These are phyloP conservation scores for Lolium multiflorum DNA, from an alignment of 176 grass and related monocot species.

Conservation along the genomic window DNA sequence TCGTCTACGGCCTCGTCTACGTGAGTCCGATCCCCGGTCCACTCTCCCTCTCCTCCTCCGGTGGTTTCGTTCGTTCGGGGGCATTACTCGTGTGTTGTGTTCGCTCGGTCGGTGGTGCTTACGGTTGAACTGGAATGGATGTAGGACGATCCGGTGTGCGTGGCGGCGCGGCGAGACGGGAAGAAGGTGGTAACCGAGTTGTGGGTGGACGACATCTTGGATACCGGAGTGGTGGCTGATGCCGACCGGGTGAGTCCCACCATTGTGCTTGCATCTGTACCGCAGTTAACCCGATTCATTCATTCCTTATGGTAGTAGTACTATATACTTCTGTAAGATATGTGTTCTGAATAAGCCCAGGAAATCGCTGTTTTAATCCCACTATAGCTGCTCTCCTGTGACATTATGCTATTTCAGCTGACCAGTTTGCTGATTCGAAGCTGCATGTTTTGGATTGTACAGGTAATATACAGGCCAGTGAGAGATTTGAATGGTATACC, in stretches of 20 bases:
- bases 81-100: too few relatives aligned
- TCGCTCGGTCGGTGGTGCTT: background rate
- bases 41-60: background rate
- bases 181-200: constrained; percentile 76
- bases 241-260: constrained; percentile 60
- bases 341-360: background rate
- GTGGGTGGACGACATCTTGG: constrained; percentile 79
- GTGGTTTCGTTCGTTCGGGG: too few relatives aligned
- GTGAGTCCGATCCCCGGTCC: constrained; percentile 45
- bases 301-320: background rate
- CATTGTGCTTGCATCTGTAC: background rate
- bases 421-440: constrained; percentile 16
- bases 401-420: background rate
- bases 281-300: background rate
- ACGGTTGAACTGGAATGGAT: background rate
- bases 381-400: background rate
- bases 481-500: constrained; percentile 82
- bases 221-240: constrained; percentile 54
- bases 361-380: background rate
- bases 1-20: constrained; percentile 63
- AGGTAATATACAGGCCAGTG: constrained; percentile 75
- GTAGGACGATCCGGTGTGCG: constrained; percentile 79
- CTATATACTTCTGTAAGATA: background rate
- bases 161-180: constrained; percentile 58
- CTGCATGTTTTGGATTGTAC: constrained; percentile 18